Conservation (phyloP, 768 basidiomycete species). For the Tricholoma furcatifolium region DNA sequence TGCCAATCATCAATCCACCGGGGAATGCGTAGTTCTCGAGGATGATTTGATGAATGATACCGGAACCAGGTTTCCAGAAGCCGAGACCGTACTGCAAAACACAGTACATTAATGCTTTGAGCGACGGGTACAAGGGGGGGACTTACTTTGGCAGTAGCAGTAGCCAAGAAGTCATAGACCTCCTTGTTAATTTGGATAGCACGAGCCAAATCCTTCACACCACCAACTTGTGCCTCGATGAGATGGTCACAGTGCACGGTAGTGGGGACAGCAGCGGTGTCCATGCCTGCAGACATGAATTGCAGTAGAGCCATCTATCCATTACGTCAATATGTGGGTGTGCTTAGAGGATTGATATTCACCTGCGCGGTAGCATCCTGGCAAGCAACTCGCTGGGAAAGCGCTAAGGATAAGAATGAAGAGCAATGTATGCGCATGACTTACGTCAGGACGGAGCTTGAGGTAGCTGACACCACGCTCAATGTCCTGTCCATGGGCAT, state of each 20-base stretch:
- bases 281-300: constrained; percentile 99
- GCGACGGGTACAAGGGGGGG: background rate
- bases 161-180: constrained; percentile 99
- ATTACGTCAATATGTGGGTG: constrained; percentile 31
- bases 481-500: constrained; percentile 89
- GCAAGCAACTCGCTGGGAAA: constrained; percentile 77
- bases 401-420: constrained; percentile 9
- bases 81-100: constrained; percentile 85
- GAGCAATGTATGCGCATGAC: constrained; percentile 29
- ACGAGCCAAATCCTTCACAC: constrained; percentile 89
- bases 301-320: constrained; percentile 95
- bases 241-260: constrained; percentile 99
- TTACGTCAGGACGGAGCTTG: constrained; percentile 94
- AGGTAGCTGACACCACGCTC: constrained; percentile 92
- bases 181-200: constrained; percentile 95
- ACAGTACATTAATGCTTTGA: background rate
- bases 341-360: constrained; percentile 12
- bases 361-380: constrained; percentile 91
- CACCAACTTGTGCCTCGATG: constrained; percentile 95
- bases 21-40: constrained; percentile 99
- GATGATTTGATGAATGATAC: constrained; percentile 99
- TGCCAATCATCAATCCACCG: constrained; percentile 99
- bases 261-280: constrained; percentile 95
- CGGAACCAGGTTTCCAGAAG: constrained; percentile 99
- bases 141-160: constrained; percentile 85